Evolutionary conservation across 768 basidiomycete species (phyloP).

Genomic region (Rhodotorula diobovata): DNA sequence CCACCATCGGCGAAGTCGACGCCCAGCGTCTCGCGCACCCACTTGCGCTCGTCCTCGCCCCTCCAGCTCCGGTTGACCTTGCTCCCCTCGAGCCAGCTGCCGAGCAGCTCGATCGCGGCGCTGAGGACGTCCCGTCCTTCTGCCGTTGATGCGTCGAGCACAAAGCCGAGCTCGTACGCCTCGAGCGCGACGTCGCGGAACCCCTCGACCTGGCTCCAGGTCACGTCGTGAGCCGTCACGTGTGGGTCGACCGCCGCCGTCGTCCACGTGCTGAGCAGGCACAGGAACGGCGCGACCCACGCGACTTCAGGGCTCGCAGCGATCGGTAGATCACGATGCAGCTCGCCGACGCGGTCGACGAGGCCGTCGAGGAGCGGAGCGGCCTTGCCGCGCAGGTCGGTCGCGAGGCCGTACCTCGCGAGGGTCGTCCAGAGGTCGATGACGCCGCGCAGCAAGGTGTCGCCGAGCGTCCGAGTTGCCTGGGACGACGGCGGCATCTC

Average conservation of each 20-base stretch:
- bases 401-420: slow-evolving; percentile 62
- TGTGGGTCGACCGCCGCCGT: slow-evolving; percentile 87
- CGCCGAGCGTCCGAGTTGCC: slow-evolving; percentile 52
- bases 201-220: slow-evolving; percentile 79
- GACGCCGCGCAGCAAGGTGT: slow-evolving; percentile 51
- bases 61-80: slow-evolving; percentile 64
- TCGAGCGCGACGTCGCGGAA: slow-evolving; percentile 62
- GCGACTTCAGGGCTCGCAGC: slow-evolving; percentile 46
- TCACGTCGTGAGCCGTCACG: slow-evolving; percentile 72
- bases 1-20: neutral
- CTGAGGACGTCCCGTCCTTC: slow-evolving; percentile 37
- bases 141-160: neutral
- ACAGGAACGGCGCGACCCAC: slow-evolving; percentile 57
- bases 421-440: slow-evolving; percentile 63
- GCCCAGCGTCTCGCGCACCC: slow-evolving; percentile 15
- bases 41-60: slow-evolving; percentile 61
- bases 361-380: slow-evolving; percentile 16
- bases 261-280: slow-evolving; percentile 66
- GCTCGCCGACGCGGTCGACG: slow-evolving; percentile 1
- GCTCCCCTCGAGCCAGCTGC: slow-evolving; percentile 72
- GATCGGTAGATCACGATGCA: neutral
- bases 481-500: slow-evolving; percentile 24
- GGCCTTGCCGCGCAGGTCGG: slow-evolving; percentile 19
- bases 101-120: slow-evolving; percentile 55
- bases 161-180: slow-evolving; percentile 52